These are phyloP conservation scores for Solanum rostratum DNA, from an alignment of 257 asterid species.

Conservation along the genomic window DNA sequence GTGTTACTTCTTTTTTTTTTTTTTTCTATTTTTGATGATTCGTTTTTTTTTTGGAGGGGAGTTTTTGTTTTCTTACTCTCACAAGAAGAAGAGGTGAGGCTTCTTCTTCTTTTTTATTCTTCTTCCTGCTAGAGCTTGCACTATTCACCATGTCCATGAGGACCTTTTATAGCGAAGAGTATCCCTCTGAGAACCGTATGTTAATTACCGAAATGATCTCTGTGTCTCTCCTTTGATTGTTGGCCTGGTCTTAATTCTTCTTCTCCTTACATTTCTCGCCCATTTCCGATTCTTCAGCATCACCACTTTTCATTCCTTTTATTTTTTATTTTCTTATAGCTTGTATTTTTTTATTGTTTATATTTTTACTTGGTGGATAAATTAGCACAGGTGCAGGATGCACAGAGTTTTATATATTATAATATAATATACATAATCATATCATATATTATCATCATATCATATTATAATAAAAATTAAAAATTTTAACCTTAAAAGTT, in stretches of 20 bases:
- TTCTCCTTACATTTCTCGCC: neutral
- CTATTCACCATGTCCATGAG: neutral
- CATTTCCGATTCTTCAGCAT: neutral
- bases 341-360: neutral
- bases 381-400: neutral
- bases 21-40: neutral
- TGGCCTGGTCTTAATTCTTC: neutral
- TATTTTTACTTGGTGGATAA: neutral
- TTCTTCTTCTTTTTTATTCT: neutral
- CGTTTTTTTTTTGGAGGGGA: neutral
- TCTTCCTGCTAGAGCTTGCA: constrained; percentile 2
- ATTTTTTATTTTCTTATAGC: neutral
- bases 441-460: too few species aligned
- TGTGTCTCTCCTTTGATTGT: neutral
- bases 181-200: neutral
- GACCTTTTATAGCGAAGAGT: neutral
- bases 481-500: too few species aligned
- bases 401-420: neutral
- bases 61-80: neutral
- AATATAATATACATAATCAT: neutral
- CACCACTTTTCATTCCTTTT: neutral
- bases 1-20: neutral
- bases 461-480: too few species aligned
- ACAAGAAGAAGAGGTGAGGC: neutral
- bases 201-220: neutral